A percentile compares a stretch with the other conserved stretches of the same genome.
Evolutionary conservation across 139 green algal species (phyloP).

Genomic region (Edaphochlamys debaryana): DNA sequence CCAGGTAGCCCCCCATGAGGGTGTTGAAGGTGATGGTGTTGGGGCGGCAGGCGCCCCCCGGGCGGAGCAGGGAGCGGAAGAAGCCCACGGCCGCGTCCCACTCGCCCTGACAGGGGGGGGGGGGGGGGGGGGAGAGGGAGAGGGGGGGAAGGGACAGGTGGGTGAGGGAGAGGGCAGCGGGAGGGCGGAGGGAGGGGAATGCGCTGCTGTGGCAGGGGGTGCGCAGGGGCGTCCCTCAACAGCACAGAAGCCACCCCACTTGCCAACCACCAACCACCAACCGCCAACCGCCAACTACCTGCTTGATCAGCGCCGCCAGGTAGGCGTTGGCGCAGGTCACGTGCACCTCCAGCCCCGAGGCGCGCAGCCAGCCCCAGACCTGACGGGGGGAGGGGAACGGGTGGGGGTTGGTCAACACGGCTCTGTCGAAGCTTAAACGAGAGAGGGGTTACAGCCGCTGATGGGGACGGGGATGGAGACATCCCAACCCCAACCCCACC

Average conservation of each 20-base stretch:
- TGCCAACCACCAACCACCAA: background rate
- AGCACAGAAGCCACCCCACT: background rate
- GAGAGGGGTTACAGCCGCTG: too few species aligned
- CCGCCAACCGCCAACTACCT: constrained; percentile 49
- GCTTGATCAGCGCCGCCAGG: constrained; percentile 73
- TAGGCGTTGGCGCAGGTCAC: constrained; percentile 75
- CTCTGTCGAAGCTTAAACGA: too few species aligned
- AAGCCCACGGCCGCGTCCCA: constrained; percentile 64
- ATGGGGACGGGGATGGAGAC: too few species aligned
- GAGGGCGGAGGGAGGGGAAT: background rate
- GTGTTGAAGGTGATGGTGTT: constrained; percentile 80
- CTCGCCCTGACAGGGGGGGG: constrained; percentile 51
- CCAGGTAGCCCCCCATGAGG: constrained; percentile 70
- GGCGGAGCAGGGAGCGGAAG: constrained; percentile 61
- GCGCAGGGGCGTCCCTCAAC: background rate
- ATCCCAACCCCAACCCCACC: too few species aligned
- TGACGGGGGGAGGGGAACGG: background rate
- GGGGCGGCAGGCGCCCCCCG: constrained; percentile 50
- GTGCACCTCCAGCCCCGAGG: constrained; percentile 69
- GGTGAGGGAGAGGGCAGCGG: background rate
- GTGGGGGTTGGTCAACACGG: too few species aligned
- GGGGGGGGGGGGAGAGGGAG: background rate
- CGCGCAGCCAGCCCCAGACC: constrained; percentile 70
- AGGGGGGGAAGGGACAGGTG: too few species aligned
- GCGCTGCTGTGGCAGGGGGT: too few species aligned